phyloP scores from a whole-genome alignment of 768 basidiomycete species.

The Sistotremastrum suecicum region DNA sequence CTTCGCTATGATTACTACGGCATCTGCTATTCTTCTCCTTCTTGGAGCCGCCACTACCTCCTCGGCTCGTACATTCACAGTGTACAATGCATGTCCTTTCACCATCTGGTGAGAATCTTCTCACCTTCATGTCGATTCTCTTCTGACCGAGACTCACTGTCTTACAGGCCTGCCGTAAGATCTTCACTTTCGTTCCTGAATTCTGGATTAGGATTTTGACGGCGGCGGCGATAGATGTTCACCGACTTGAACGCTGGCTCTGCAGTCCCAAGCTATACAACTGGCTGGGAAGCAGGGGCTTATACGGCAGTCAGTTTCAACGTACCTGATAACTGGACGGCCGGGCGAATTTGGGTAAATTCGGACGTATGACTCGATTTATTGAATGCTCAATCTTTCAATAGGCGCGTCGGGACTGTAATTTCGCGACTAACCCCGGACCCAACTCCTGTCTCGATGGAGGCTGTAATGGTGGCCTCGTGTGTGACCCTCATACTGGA shows the following conservation, averaged over 20 bases:
- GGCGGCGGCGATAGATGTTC: slow-evolving; percentile 28
- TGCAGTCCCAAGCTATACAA: slow-evolving; percentile 26
- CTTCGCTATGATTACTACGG: no score
- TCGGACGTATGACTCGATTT: not conserved
- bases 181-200: not conserved
- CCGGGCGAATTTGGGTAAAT: slow-evolving; percentile 13
- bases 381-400: not conserved
- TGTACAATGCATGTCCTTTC: slow-evolving; percentile 50
- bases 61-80: slow-evolving; percentile 43
- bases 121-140: not conserved
- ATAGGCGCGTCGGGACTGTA: slow-evolving; percentile 11
- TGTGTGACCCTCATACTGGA: slow-evolving; percentile 11
- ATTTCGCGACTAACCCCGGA: slow-evolving; percentile 10
- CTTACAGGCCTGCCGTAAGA: slow-evolving; percentile 30
- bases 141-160: not conserved
- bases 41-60: slow-evolving; percentile 19
- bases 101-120: slow-evolving; percentile 41
- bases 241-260: slow-evolving; percentile 41
- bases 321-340: slow-evolving; percentile 13
- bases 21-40: not conserved
- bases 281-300: slow-evolving; percentile 10
- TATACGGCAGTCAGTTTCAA: slow-evolving; percentile 6
- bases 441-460: slow-evolving; percentile 12
- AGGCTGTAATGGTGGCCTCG: slow-evolving; percentile 15
- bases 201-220: no score